Evolutionary conservation across 2,329 filamentous ascomycete genomes (phyloP), one percentile per base, ranked within the genome.

Genomic region (Xylaria hypoxylon): DNA sequence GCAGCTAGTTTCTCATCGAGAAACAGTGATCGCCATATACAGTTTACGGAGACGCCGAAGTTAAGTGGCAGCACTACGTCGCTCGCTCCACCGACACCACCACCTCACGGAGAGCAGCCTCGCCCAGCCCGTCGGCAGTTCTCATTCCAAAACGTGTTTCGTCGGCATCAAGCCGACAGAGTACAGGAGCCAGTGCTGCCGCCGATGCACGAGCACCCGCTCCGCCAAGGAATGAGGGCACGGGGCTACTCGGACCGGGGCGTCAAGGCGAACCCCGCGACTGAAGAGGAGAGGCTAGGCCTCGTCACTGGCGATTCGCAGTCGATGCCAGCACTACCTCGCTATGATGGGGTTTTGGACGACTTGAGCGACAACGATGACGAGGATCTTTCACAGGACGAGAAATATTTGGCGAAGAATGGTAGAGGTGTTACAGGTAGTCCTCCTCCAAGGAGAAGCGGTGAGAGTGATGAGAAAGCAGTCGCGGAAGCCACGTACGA

Each of bases 71-170:
- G 79, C 67, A 79, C 76, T 72, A 79, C 76, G 22, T 81, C 79
- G 57, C 79, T 85, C 13, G 81, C 79, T 2, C 84, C 88, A 1
- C 90, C 90, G 0, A 85, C 87, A 3, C 89, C 90, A 1, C 89
- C 89, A 4, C 88, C 85, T 3, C 87, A 87, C 65, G 79, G 50
- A 78, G 74, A 65, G 8, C 42, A 68, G 28, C 67, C 64, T 59
- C 70, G 86, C 61, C 82, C 82, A 33, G 87, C 91, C 11, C 87
- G 83, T 70, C 87, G 95, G 67, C 93, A 97, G 76, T 99, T 98
- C 80, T 96, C 92, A 19, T 98, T 98, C 83, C 91, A 94, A 70
- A 93, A 92, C 71, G 89, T 97, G 59, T 96, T 97, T 79, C 82
- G 83, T 67, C 86, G 89, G 56, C 80, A 84, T 71, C 83, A 83